Base-by-base conservation (phyloP, 805 yeast species). In the Starmerella kuoi region DNA sequence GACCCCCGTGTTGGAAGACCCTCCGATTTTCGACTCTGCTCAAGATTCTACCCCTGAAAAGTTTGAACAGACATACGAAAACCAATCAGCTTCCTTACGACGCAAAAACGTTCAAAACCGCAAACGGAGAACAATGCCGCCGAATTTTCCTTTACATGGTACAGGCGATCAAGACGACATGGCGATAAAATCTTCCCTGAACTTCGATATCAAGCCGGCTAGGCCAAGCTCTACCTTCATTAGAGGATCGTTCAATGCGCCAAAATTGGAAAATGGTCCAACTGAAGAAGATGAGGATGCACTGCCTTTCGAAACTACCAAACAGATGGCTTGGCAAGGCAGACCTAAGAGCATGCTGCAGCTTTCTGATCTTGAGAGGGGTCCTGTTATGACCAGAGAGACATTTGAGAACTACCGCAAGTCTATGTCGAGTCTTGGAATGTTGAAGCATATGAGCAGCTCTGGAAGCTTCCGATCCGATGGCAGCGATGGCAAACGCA, bases 301-400 rank as follows among this genome's bases (percentile, higher is more conserved):
- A 24, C 48, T 54, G 27, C 58, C 58, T 9, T 54, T 54, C 40
- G 55, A 48, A 22, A 37, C 49, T 2, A 54, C 58, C 5, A 47
- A 42, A n/a, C 44, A 34, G 35, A 40, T 41, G 44, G 50, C 54
- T n/a, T 27, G 47, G 25, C 42, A 41, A 15, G 48, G 46, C 22
- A 40, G 53, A 21, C 47, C 50, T 3, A 33, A 41, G 25, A 41
- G 44, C 34, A 22, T 36, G 18, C 17, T 42, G 1, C 37, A 32
- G n/a, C 45, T 52, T 19, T 45, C 57, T 17, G 35, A 41, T 11
- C 33, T 47, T 18, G 15, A 34, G 11, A 36, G 48, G n/a, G 52
- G 51, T 2, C 41, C 42, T 8, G 50, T 53, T 12, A 54, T 54
- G 58, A 39, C 57, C 18, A 48, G 45, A 35, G 50, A 49, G 35